phyloP scores from a whole-genome alignment of 345 rosid genomes.

The Acer saccharum region DNA sequence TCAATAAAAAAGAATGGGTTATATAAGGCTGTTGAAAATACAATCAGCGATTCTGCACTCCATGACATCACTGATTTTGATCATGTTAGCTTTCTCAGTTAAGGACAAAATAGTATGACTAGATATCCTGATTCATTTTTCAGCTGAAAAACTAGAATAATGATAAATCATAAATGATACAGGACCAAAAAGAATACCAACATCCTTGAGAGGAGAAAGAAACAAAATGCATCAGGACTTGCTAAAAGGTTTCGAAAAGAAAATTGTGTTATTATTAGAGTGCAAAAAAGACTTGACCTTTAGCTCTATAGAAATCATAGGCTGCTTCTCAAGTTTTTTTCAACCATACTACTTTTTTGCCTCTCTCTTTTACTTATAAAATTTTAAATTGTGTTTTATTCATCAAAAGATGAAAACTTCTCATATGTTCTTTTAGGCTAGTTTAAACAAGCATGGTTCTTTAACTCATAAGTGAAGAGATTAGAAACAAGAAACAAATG shows the following conservation, averaged over 20 bases:
- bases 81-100: background rate
- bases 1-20: background rate
- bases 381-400: background rate
- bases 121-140: no score
- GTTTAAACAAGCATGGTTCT: no score
- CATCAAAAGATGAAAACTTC: background rate
- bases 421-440: background rate
- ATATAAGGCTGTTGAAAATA: background rate
- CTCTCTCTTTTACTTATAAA: background rate
- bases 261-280: background rate
- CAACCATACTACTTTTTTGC: background rate
- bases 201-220: background rate
- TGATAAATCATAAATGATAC: background rate
- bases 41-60: background rate
- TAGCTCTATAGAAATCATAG: background rate
- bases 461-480: no score
- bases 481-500: no score
- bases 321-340: background rate
- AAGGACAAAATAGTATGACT: background rate
- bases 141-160: background rate
- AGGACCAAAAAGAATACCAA: background rate
- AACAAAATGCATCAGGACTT: background rate
- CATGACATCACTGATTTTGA: background rate
- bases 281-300: background rate
- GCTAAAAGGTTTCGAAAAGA: background rate